These are phyloP conservation scores for Cyclotella baltica DNA, from an alignment of 108 stramenopile genomes.

Conservation along the genomic window DNA sequence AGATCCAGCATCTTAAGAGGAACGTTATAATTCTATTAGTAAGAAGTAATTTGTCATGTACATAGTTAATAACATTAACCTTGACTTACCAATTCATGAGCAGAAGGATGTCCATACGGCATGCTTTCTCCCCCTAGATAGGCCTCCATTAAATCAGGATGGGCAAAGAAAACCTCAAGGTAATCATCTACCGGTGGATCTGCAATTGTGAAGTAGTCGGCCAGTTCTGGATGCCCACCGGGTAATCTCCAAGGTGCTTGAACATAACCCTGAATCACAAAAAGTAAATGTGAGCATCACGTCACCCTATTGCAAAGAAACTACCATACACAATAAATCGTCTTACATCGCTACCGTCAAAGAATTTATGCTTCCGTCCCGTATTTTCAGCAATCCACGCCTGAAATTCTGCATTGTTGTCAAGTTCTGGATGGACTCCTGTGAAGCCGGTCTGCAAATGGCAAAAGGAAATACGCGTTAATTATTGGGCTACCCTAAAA, in stretches of 20 bases:
- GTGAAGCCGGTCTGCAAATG: background rate
- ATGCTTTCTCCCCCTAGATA: slow-evolving; percentile 3
- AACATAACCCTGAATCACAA: slow-evolving; percentile 1
- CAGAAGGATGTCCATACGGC: slow-evolving; percentile 25
- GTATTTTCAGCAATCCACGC: slow-evolving; percentile 16
- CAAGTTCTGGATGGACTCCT: slow-evolving; percentile 9
- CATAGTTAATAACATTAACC: background rate
- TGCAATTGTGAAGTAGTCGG: slow-evolving; percentile 4
- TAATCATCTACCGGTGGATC: background rate
- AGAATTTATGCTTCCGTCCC: slow-evolving; percentile 14
- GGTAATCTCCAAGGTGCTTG: slow-evolving; percentile 8
- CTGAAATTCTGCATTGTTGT: slow-evolving; percentile 21
- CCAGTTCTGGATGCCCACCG: slow-evolving; percentile 10
- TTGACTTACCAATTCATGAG: slow-evolving; percentile 8
- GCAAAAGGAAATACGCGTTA: too few relatives aligned
- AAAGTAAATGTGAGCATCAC: background rate
- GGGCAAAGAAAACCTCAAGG: background rate
- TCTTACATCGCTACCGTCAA: slow-evolving; percentile 19
- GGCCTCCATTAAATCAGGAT: slow-evolving; percentile 9
- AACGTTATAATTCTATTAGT: background rate
- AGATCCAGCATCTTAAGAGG: slow-evolving; percentile 1
- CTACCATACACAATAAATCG: background rate
- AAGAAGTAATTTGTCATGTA: background rate
- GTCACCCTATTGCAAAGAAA: background rate
- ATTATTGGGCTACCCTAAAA: background rate